A percentile compares a stretch with the other conserved stretches of the same genome.
Conservation (phyloP, 2,329 filamentous ascomycete genomes). For the Talaromyces sp. region DNA sequence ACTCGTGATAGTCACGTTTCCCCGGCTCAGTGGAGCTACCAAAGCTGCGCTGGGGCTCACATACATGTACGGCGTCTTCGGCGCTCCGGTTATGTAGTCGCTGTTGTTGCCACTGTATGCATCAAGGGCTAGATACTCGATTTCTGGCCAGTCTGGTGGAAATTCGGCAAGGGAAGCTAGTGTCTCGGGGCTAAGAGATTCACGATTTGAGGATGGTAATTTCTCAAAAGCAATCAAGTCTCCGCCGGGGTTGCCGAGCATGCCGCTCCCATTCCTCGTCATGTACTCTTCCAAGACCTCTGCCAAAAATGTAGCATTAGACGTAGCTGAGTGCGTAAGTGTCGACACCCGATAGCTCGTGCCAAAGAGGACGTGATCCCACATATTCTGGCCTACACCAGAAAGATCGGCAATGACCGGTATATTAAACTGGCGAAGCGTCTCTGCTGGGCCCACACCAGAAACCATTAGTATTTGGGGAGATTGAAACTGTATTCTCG, state of each 20-base stretch:
- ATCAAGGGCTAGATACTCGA: neutral
- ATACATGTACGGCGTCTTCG: neutral
- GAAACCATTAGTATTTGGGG: constrained; percentile 22
- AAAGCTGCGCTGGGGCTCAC: neutral
- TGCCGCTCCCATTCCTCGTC: neutral
- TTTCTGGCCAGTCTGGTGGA: neutral
- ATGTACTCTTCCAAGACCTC: neutral
- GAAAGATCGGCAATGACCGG: constrained; percentile 17
- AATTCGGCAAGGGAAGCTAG: neutral
- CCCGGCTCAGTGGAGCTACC: neutral
- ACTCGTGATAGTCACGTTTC: neutral
- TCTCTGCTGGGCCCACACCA: constrained; percentile 18
- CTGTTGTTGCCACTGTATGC: neutral
- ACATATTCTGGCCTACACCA: constrained; percentile 19
- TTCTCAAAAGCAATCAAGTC: neutral
- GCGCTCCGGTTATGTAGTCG: neutral
- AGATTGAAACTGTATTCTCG: constrained; percentile 12
- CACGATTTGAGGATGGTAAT: neutral
- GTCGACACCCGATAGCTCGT: neutral
- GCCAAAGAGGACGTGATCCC: constrained; percentile 13
- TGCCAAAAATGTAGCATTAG: neutral
- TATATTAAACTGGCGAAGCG: constrained; percentile 13
- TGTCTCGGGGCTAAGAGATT: neutral
- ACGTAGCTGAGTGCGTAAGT: neutral
- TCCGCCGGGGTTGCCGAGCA: neutral